Evolutionary conservation across 2,329 filamentous ascomycete genomes (phyloP).

Genomic region (Talaromyces sp.): DNA sequence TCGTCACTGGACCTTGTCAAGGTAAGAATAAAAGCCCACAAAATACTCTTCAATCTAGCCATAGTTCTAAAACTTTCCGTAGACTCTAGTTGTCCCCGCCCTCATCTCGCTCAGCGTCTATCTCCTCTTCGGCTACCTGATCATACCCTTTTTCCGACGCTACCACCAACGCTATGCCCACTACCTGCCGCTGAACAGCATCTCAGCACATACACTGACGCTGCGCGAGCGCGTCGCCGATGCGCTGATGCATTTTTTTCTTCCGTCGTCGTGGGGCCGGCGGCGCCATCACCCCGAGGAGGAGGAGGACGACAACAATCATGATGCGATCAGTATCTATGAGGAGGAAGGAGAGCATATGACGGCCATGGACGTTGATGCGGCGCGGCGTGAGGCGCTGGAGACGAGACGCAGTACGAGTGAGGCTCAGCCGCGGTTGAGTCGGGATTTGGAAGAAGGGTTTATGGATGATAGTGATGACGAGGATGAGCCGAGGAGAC

Average conservation of each 20-base stretch:
- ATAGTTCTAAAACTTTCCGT: neutral
- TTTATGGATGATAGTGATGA: slow-evolving; percentile 69
- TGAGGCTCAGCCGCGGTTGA: slow-evolving; percentile 54
- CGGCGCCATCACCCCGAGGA: too few relatives aligned
- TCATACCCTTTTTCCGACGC: slow-evolving; percentile 63
- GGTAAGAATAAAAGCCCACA: neutral
- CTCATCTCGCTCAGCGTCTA: slow-evolving; percentile 65
- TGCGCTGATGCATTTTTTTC: slow-evolving; percentile 36
- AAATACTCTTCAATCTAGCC: slow-evolving; percentile 2
- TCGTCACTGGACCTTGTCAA: slow-evolving; percentile 10
- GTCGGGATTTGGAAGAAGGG: slow-evolving; percentile 71
- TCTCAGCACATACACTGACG: slow-evolving; percentile 47
- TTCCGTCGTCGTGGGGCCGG: slow-evolving; percentile 40
- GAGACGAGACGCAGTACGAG: slow-evolving; percentile 37
- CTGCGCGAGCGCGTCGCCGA: slow-evolving; percentile 44
- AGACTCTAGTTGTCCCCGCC: slow-evolving; percentile 68
- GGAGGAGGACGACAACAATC: slow-evolving; percentile 11
- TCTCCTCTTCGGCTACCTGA: slow-evolving; percentile 57
- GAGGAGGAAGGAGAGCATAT: slow-evolving; percentile 60
- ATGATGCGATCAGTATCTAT: slow-evolving; percentile 47
- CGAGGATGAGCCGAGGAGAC: slow-evolving; percentile 18
- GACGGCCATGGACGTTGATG: slow-evolving; percentile 50
- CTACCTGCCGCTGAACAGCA: slow-evolving; percentile 62
- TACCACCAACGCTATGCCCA: slow-evolving; percentile 67
- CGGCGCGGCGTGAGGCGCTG: slow-evolving; percentile 37